phyloP scores from a whole-genome alignment of 805 yeast genomes.

The Cyberlindnera maritima region DNA sequence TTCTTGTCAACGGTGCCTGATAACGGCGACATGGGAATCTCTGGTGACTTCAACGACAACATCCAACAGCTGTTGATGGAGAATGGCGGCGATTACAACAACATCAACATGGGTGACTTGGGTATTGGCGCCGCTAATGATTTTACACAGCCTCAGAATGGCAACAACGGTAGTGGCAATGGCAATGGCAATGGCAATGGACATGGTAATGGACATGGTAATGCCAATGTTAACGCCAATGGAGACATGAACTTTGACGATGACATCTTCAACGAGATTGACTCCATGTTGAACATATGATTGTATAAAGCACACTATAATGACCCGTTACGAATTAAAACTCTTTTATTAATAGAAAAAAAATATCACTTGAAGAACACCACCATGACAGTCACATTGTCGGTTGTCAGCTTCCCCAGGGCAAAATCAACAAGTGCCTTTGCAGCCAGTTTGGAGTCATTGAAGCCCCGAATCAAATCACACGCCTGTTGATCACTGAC shows the following conservation, averaged over 20 bases:
- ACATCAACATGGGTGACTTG: conserved; percentile 9
- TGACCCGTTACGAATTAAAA: too few relatives aligned
- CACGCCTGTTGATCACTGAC: conserved; percentile 83
- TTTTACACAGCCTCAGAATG: too few relatives aligned
- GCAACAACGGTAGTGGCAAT: not conserved
- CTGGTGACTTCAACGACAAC: conserved; percentile 24
- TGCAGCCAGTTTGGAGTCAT: conserved; percentile 66
- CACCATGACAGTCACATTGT: conserved; percentile 92
- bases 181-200: conserved; percentile 1
- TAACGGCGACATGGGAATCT: conserved; percentile 28
- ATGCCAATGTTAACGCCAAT: too few relatives aligned
- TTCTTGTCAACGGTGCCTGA: conserved; percentile 31
- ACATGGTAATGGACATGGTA: too few relatives aligned
- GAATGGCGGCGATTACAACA: conserved; percentile 5
- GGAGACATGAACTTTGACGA: conserved; percentile 15
- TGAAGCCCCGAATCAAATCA: conserved; percentile 53
- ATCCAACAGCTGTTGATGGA: conserved; percentile 25
- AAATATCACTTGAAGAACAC: conserved; percentile 37
- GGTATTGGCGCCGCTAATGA: conserved; percentile 1
- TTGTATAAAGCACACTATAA: not conserved
- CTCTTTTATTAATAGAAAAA: not conserved
- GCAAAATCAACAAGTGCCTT: conserved; percentile 68
- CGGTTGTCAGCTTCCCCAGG: conserved; percentile 75
- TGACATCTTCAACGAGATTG: conserved; percentile 26
- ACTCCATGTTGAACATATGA: conserved; percentile 25